Conservation (phyloP, 441 rosid genomes). For the Euphorbia celastroides region DNA sequence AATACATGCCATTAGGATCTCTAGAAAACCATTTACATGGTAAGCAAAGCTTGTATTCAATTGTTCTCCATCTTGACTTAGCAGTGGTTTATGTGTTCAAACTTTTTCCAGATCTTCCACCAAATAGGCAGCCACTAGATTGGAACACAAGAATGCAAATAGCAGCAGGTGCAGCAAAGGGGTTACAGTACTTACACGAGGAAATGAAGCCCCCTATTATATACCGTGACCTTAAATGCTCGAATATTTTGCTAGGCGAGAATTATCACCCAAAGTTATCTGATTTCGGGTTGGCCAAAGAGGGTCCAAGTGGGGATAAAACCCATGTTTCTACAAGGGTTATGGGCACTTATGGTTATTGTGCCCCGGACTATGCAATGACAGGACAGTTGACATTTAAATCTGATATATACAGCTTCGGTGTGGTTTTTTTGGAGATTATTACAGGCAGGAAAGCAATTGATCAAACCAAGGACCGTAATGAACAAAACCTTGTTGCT, state of each 20-base stretch:
- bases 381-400: constrained; percentile 86
- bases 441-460: constrained; percentile 93
- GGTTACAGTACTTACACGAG: constrained; percentile 84
- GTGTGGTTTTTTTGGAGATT: constrained; percentile 86
- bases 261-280: constrained; percentile 81
- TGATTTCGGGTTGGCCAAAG: constrained; percentile 93
- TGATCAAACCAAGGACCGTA: constrained; percentile 56
- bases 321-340: constrained; percentile 96
- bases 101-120: constrained; percentile 53
- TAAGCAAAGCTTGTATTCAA: constrained; percentile 29
- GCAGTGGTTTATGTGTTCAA: neutral
- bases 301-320: constrained; percentile 90
- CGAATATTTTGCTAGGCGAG: constrained; percentile 84
- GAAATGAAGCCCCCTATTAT: constrained; percentile 77
- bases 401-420: constrained; percentile 89
- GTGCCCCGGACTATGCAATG: constrained; percentile 98
- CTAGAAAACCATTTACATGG: constrained; percentile 91
- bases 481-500: constrained; percentile 85
- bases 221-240: constrained; percentile 83
- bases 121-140: constrained; percentile 63
- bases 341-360: constrained; percentile 95
- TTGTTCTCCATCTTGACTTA: neutral
- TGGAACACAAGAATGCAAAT: constrained; percentile 90
- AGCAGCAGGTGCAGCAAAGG: constrained; percentile 95
- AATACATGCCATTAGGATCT: constrained; percentile 89